Conservation (phyloP, 2,329 filamentous ascomycete genomes). For the Fusarium falciforme region DNA sequence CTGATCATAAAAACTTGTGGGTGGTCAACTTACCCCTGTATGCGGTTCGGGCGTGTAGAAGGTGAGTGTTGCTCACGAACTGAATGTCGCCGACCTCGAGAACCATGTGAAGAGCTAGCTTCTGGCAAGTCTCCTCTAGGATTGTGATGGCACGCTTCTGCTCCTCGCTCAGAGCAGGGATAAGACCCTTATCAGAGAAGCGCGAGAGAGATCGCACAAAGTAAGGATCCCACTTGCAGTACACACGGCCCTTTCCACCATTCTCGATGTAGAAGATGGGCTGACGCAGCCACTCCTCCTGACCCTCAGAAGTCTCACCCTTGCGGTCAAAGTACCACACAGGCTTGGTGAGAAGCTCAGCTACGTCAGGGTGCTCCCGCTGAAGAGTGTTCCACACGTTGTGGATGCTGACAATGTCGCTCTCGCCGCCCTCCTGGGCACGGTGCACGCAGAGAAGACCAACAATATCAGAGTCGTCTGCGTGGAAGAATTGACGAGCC, state of each 20-base stretch:
- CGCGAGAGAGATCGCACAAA: slow-evolving; percentile 81
- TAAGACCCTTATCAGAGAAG: slow-evolving; percentile 78
- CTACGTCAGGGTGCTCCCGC: slow-evolving; percentile 79
- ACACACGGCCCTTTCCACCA: slow-evolving; percentile 62
- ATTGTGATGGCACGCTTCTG: slow-evolving; percentile 74
- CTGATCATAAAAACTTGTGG: fast-evolving
- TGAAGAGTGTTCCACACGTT: slow-evolving; percentile 86
- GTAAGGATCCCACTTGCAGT: slow-evolving; percentile 90
- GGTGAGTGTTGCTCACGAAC: slow-evolving; percentile 82
- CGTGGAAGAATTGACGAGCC: slow-evolving; percentile 68
- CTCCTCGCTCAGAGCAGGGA: slow-evolving; percentile 76
- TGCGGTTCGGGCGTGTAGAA: slow-evolving; percentile 83
- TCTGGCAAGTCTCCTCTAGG: slow-evolving; percentile 77
- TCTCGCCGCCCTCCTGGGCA: slow-evolving; percentile 84
- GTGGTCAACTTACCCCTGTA: slow-evolving; percentile 63
- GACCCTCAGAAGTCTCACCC: slow-evolving; percentile 79
- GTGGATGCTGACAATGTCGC: slow-evolving; percentile 82
- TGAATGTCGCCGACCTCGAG: slow-evolving; percentile 90
- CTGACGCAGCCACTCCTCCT: slow-evolving; percentile 79
- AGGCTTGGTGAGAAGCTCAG: slow-evolving; percentile 78
- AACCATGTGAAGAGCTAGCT: slow-evolving; percentile 83
- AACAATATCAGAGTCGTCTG: slow-evolving; percentile 85
- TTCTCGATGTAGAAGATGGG: slow-evolving; percentile 83
- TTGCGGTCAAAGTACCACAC: slow-evolving; percentile 96
- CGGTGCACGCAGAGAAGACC: slow-evolving; percentile 84